These are phyloP conservation scores for Cyphellophora attinorum DNA, from an alignment of 2,329 filamentous ascomycete species.

Conservation along the genomic window DNA sequence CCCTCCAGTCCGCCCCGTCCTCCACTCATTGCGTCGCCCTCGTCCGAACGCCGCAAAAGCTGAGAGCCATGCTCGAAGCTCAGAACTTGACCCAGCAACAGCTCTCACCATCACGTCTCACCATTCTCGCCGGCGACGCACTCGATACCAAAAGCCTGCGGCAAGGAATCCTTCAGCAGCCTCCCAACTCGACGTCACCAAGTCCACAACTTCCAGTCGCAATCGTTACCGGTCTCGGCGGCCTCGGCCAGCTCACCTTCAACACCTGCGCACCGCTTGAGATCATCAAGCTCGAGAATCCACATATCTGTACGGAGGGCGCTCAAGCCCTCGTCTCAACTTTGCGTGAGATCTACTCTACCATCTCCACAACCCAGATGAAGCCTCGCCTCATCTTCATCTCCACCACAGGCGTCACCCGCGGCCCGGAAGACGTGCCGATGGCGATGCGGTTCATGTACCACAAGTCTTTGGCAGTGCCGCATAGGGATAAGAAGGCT, in stretches of 20 bases:
- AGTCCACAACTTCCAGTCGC: constrained; percentile 26
- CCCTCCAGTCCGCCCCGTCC: constrained; percentile 35
- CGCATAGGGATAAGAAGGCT: constrained; percentile 25
- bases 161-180: constrained; percentile 24
- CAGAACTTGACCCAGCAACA: constrained; percentile 28
- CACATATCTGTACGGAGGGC: constrained; percentile 24
- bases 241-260: constrained; percentile 15
- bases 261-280: constrained; percentile 18
- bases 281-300: constrained; percentile 23
- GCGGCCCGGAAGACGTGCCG: constrained; percentile 20
- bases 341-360: constrained; percentile 15
- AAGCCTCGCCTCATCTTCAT: constrained; percentile 22
- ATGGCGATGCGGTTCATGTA: constrained; percentile 24
- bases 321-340: constrained; percentile 21
- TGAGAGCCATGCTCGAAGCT: constrained; percentile 30
- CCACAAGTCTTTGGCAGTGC: constrained; percentile 21
- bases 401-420: constrained; percentile 25
- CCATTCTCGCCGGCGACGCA: constrained; percentile 38
- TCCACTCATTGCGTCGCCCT: constrained; percentile 31
- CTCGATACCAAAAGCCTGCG: constrained; percentile 33
- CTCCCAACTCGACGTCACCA: no score
- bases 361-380: no score
- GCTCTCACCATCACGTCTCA: constrained; percentile 30
- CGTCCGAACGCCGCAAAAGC: constrained; percentile 41
- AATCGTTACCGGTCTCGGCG: constrained; percentile 40